phyloP scores from a whole-genome alignment of 306 rosid species.

The Quercus cerris region DNA sequence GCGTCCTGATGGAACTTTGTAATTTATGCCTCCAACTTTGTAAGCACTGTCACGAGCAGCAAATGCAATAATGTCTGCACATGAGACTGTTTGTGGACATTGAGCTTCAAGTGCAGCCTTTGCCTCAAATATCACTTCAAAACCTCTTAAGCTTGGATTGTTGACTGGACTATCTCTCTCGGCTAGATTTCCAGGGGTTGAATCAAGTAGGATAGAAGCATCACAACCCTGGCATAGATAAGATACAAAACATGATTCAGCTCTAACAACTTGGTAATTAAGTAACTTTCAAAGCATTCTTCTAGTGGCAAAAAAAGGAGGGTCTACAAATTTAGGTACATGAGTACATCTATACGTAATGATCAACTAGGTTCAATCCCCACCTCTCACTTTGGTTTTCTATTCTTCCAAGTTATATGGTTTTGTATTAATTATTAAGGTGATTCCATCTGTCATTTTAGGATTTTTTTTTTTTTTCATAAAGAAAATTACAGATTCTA shows the following conservation, averaged over 20 bases:
- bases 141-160: conserved; percentile 40
- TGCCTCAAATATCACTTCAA: conserved; percentile 34
- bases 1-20: neutral
- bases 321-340: too few relatives aligned
- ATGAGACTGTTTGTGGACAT: conserved; percentile 38
- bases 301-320: neutral
- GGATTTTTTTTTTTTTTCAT: too few relatives aligned
- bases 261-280: neutral
- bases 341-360: too few relatives aligned
- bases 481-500: too few relatives aligned
- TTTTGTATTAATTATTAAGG: too few relatives aligned
- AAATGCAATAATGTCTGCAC: conserved; percentile 42
- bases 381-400: too few relatives aligned
- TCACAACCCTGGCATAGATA: conserved; percentile 33
- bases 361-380: too few relatives aligned
- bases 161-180: conserved; percentile 34
- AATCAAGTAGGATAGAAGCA: conserved; percentile 33
- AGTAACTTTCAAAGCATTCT: too few relatives aligned
- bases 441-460: too few relatives aligned
- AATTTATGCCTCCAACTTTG: neutral
- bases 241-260: too few relatives aligned
- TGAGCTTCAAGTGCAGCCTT: conserved; percentile 30
- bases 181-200: conserved; percentile 23
- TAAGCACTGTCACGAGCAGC: conserved; percentile 35
- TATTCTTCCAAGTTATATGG: too few relatives aligned